phyloP scores from a whole-genome alignment of 345 rosid genomes.

The Acer yangbiense region DNA sequence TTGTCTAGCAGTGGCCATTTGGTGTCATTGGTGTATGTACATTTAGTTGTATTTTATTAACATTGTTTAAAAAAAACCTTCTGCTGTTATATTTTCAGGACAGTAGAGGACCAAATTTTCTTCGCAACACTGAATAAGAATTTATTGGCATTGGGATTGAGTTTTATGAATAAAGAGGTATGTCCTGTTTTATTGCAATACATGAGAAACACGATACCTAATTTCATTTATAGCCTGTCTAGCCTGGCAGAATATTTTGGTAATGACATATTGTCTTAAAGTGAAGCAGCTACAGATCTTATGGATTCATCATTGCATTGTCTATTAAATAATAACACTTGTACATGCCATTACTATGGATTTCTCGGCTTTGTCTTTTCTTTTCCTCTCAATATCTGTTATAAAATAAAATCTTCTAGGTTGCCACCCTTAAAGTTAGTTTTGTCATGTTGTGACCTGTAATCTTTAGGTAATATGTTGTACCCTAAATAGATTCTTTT shows the following conservation, averaged over 20 bases:
- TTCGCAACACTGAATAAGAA: not conserved
- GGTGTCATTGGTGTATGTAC: not conserved
- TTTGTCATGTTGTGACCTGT: not conserved
- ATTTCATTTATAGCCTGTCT: not conserved
- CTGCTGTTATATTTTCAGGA: conserved; percentile 16
- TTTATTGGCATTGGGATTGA: not conserved
- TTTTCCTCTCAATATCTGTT: not conserved
- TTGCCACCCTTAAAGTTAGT: not conserved
- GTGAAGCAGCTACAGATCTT: not conserved
- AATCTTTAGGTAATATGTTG: not conserved
- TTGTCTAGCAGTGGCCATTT: not conserved
- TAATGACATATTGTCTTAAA: not conserved
- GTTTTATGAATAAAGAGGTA: conserved; percentile 15
- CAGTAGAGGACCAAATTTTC: not conserved
- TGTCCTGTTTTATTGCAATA: not conserved
- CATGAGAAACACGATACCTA: not conserved
- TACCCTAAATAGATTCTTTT: not conserved
- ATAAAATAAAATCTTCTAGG: not conserved
- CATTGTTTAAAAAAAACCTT: not conserved
- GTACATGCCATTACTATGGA: not conserved
- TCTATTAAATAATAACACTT: not conserved
- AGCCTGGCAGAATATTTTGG: not conserved
- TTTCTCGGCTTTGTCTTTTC: not conserved
- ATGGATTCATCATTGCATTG: not conserved
- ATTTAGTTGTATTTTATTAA: not conserved